Evolutionary conservation across 2,329 filamentous ascomycete species (phyloP).

Genomic region (Dichotomopilus funicola): DNA sequence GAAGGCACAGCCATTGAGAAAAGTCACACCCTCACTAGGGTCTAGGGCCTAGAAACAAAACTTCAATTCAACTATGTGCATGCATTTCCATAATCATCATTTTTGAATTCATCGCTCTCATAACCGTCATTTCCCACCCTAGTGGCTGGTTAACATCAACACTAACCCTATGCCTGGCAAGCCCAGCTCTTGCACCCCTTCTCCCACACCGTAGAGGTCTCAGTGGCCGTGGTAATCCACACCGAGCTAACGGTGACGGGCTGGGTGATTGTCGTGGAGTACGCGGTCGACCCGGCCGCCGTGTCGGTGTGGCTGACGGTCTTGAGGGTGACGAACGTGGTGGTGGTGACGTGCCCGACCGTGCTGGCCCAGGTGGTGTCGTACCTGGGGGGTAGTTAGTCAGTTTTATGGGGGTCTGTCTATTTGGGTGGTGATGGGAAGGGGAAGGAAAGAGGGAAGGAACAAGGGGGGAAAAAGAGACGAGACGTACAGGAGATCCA

Average conservation of each 20-base stretch:
- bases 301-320: conserved; percentile 3
- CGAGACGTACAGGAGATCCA: background rate
- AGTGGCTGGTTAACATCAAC: too few species aligned
- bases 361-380: conserved; percentile 1
- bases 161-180: background rate
- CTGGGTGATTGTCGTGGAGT: background rate
- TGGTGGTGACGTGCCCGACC: conserved; percentile 1
- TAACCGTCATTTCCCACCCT: too few species aligned
- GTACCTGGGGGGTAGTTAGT: background rate
- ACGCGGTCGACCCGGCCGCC: background rate
- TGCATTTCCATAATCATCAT: too few species aligned
- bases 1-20: too few species aligned
- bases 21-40: too few species aligned
- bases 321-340: background rate
- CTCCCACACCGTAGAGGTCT: conserved; percentile 1
- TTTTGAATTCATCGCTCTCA: too few species aligned
- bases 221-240: background rate
- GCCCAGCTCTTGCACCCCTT: conserved; percentile 2
- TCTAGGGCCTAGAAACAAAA: too few species aligned
- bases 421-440: background rate
- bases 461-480: background rate
- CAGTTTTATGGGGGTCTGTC: background rate
- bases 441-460: background rate
- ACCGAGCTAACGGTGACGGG: background rate
- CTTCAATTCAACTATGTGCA: too few species aligned